Conservation (phyloP, 805 yeast genomes). For the Ogataea allantospora region DNA sequence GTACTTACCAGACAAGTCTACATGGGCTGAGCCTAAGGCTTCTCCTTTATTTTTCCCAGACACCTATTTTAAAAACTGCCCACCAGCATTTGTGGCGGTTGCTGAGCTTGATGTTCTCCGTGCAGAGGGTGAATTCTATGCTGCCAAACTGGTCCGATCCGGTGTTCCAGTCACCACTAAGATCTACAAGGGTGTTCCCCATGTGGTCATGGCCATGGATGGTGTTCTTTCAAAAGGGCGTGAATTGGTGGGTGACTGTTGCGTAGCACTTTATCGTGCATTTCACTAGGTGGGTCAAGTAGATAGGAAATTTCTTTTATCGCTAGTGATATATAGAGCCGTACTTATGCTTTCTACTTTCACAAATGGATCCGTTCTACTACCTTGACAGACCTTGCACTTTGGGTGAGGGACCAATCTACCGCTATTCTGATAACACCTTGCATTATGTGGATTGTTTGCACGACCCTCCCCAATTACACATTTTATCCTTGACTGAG, state of each 20-base stretch:
- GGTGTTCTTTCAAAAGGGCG: conserved; percentile 36
- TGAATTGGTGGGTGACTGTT: conserved; percentile 31
- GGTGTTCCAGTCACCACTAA: conserved; percentile 36
- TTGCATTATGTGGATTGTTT: conserved; percentile 35
- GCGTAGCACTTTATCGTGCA: not conserved
- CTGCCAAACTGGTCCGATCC: conserved; percentile 35
- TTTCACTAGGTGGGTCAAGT: not conserved
- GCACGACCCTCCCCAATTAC: conserved; percentile 25
- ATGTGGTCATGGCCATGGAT: conserved; percentile 49
- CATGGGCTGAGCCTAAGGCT: conserved; percentile 33
- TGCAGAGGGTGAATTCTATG: conserved; percentile 44
- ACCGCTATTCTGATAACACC: conserved; percentile 32
- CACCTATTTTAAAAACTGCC: conserved; percentile 37
- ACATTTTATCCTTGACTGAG: conserved; percentile 26
- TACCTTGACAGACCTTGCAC: conserved; percentile 26
- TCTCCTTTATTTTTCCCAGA: conserved; percentile 42
- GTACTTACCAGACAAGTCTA: conserved; percentile 40
- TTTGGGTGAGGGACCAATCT: conserved; percentile 37
- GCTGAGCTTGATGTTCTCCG: conserved; percentile 45
- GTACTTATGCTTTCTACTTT: no score
- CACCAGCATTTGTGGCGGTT: conserved; percentile 41
- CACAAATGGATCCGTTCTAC: conserved; percentile 15
- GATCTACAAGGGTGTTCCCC: conserved; percentile 44
- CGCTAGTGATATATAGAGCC: no score
- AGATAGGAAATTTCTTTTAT: not conserved